phyloP scores from a whole-genome alignment of 306 rosid genomes.

The Inga leiocalycina region DNA sequence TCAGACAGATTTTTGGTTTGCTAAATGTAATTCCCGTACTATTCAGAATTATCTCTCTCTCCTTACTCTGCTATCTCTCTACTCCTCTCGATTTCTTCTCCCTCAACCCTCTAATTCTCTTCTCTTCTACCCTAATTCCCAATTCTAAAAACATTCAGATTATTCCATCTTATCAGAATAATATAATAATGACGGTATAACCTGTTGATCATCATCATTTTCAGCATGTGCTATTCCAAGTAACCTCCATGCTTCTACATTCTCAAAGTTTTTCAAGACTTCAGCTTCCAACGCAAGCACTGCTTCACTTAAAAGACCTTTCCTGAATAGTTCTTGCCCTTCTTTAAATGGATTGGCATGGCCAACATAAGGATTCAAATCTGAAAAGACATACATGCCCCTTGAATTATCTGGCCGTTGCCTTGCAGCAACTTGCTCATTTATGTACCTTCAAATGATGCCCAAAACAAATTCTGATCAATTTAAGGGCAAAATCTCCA shows the following conservation, averaged over 20 bases:
- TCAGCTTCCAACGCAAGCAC: conserved; percentile 99
- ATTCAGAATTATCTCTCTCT: no score
- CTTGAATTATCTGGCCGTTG: conserved; percentile 68
- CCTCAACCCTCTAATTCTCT: no score
- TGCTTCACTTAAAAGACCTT: conserved; percentile 98
- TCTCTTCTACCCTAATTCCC: no score
- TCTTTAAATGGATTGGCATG: conserved; percentile 93
- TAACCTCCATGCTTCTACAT: conserved; percentile 97
- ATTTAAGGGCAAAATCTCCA: conserved; percentile 16
- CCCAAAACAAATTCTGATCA: conserved; percentile 38
- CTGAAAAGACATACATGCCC: conserved; percentile 92
- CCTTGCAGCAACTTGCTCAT: conserved; percentile 76
- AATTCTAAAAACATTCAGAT: no score
- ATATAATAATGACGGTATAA: conserved; percentile 23
- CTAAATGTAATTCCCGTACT: no score
- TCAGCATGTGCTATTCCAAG: conserved; percentile 99
- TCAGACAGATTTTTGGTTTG: no score
- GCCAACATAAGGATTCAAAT: conserved; percentile 98
- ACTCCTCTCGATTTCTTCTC: no score
- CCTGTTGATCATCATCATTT: conserved; percentile 99
- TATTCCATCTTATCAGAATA: no score
- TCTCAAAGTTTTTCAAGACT: conserved; percentile 93
- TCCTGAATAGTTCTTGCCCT: conserved; percentile 96
- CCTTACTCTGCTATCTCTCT: no score
- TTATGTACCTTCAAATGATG: conserved; percentile 60